Evolutionary conservation across 192 early-diverging fungal species (phyloP), one percentile per base, ranked within the genome.

Genomic region (Mortierella claussenii): DNA sequence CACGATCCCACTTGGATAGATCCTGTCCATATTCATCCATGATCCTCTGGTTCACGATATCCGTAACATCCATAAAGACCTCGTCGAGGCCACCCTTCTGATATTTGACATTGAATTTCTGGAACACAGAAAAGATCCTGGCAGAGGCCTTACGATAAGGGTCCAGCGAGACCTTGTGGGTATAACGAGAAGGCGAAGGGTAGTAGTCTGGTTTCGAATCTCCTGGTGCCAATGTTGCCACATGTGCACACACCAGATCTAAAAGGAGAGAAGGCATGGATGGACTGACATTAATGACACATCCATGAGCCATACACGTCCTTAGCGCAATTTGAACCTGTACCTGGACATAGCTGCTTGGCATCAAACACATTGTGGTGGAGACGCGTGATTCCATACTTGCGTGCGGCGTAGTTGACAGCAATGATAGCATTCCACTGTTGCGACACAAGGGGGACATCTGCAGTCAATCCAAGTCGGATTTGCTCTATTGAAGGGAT

Each of bases 341-440:
- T 76, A 86, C 85, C 80, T 59, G 86, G 85, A 53, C 83, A 85
- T 12, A 76, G 50, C 42, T 81, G 56, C 56, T 55, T 78, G 1
- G 88, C 88, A 52, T 92, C 87, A 23, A 79, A 80, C 0, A 83
- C 58, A 23, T 75, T 74, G 53, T 63, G 55, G 31, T 89, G 84
- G 1, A 76, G 53, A 78, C 93, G 83, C 40, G 88, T 89, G 55
- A 98, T 89, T 4, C 97, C 96, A 23, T 65, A 68, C 32, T 85
- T 87, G 17, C 92, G 84, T 2, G 97, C 97, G 11, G 94, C 79
- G 76, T 98, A 98, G 79, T 94, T 95, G 45, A 95, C 90, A 3
- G 94, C 94, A 53, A 95, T 87, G 23, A 97, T 79, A 7, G 85
- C 87, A 26, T 90, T 81, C 97, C 97, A 98, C 79, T 98, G 97